These are phyloP conservation scores for Amauroascus verrucosus DNA, from an alignment of 2,329 filamentous ascomycete genomes.

Conservation along the genomic window DNA sequence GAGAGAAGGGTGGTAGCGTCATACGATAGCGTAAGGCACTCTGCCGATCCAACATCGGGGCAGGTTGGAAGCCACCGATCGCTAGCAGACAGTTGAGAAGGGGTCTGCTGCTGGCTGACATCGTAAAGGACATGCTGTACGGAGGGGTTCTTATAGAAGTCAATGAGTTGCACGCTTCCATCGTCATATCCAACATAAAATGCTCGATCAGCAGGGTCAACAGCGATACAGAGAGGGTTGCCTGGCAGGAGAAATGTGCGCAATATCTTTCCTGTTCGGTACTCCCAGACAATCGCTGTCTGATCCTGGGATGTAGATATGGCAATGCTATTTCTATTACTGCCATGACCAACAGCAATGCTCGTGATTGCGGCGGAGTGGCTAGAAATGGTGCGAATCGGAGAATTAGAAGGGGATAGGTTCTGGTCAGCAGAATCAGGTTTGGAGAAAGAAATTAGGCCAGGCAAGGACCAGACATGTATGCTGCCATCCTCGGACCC, in stretches of 20 bases:
- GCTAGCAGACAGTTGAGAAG: slow-evolving; percentile 32
- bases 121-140: slow-evolving; percentile 30
- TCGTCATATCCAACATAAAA: slow-evolving; percentile 74
- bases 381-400: slow-evolving; percentile 65
- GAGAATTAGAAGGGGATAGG: slow-evolving; percentile 46
- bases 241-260: slow-evolving; percentile 71
- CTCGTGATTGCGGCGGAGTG: slow-evolving; percentile 46
- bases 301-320: slow-evolving; percentile 78
- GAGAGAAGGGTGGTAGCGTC: slow-evolving; percentile 72
- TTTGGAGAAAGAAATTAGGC: slow-evolving; percentile 55
- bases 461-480: slow-evolving; percentile 78
- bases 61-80: slow-evolving; percentile 45
- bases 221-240: slow-evolving; percentile 58
- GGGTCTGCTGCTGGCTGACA: slow-evolving; percentile 30
- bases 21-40: slow-evolving; percentile 64
- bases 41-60: slow-evolving; percentile 54
- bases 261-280: slow-evolving; percentile 63
- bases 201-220: slow-evolving; percentile 76
- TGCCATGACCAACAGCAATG: slow-evolving; percentile 54
- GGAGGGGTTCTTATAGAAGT: slow-evolving; percentile 53
- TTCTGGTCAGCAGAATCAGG: slow-evolving; percentile 34
- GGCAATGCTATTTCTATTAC: slow-evolving; percentile 66
- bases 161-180: slow-evolving; percentile 67
- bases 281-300: slow-evolving; percentile 89
- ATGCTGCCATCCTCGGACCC: slow-evolving; percentile 64